Evolutionary conservation across 228 moss, liverwort and hornwort genomes (phyloP).

Genomic region (Sphagnum fallax): DNA sequence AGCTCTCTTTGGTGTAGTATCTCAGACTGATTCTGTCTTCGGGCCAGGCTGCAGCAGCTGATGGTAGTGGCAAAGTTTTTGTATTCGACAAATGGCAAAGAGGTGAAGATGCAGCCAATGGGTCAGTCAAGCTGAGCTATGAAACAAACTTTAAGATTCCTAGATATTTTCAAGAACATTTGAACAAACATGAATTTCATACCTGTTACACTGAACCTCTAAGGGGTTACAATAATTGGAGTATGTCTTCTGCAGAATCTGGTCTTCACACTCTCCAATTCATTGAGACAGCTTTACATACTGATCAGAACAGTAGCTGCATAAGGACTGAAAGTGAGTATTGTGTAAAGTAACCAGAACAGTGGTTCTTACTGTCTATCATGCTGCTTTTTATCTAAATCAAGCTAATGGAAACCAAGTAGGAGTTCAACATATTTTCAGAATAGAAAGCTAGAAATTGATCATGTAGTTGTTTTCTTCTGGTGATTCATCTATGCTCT

Average conservation of each 20-base stretch:
- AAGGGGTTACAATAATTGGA: neutral
- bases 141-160: neutral
- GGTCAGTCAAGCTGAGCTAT: slow-evolving; percentile 27
- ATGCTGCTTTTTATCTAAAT: no score
- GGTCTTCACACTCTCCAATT: neutral
- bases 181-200: neutral
- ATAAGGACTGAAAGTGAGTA: no score
- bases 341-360: no score
- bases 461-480: no score
- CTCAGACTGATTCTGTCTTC: neutral
- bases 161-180: neutral
- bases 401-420: no score
- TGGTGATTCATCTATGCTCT: no score
- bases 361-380: no score
- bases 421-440: no score
- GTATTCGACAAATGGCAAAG: slow-evolving; percentile 77
- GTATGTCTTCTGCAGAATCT: neutral
- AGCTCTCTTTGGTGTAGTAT: no score
- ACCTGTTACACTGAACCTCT: no score
- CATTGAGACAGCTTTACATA: neutral
- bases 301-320: no score
- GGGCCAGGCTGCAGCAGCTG: slow-evolving; percentile 64
- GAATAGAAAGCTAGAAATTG: no score
- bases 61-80: slow-evolving; percentile 58
- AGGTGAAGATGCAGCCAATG: slow-evolving; percentile 50